Conservation (phyloP, 306 rosid species). For the Sicyos baderoa region DNA sequence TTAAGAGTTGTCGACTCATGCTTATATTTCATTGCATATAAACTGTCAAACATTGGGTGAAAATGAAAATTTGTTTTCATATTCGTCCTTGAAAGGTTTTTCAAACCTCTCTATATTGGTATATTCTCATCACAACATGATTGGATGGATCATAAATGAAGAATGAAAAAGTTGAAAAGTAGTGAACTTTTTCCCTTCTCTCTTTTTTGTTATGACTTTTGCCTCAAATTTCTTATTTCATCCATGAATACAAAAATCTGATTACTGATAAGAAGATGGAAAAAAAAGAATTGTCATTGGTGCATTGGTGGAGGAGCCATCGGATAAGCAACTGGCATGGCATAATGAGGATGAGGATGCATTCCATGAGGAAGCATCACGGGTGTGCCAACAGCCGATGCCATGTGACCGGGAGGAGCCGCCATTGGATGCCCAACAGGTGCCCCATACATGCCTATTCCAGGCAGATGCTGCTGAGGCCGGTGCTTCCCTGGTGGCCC, state of each 20-base stretch:
- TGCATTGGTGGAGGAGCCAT: conserved; percentile 96
- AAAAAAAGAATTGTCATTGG: conserved; percentile 32
- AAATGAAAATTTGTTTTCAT: not conserved
- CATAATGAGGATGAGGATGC: conserved; percentile 55
- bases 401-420: conserved; percentile 74
- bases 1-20: not conserved
- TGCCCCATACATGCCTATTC: conserved; percentile 83
- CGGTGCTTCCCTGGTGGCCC: conserved; percentile 62
- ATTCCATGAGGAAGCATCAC: conserved; percentile 82
- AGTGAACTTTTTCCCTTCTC: conserved; percentile 1
- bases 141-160: conserved; percentile 2
- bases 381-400: conserved; percentile 89
- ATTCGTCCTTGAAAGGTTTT: not conserved
- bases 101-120: not conserved
- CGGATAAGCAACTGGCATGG: conserved; percentile 86
- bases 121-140: conserved; percentile 9
- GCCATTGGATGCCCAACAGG: conserved; percentile 81
- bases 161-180: conserved; percentile 3
- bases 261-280: not conserved
- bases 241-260: conserved; percentile 23
- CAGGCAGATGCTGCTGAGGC: conserved; percentile 53
- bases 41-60: not conserved
- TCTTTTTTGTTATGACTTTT: not conserved
- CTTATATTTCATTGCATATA: not conserved
- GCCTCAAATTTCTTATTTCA: conserved; percentile 11